Evolutionary conservation across 805 yeast species (phyloP).

Genomic region (Wickerhamiella occidentalis): DNA sequence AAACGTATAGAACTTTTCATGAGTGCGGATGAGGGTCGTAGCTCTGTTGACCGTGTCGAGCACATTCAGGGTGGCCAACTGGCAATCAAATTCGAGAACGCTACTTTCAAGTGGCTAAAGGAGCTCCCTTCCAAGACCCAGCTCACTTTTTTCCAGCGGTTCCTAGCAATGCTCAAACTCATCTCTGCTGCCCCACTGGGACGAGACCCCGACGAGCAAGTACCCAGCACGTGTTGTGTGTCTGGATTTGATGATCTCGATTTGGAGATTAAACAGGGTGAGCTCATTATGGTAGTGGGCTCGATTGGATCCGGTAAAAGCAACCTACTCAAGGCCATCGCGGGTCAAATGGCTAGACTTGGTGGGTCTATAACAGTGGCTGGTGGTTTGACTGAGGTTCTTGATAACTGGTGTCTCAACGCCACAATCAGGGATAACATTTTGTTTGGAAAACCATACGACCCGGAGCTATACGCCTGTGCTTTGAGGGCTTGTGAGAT

Average conservation of each 20-base stretch:
- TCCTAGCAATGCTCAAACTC: background rate
- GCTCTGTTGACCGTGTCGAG: slow-evolving; percentile 25
- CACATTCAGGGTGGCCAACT: background rate
- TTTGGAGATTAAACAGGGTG: slow-evolving; percentile 46
- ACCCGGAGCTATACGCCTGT: slow-evolving; percentile 38
- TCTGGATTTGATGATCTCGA: slow-evolving; percentile 21
- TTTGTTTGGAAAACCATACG: slow-evolving; percentile 48
- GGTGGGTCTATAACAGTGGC: slow-evolving; percentile 41
- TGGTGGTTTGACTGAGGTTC: slow-evolving; percentile 44
- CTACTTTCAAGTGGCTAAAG: slow-evolving; percentile 54
- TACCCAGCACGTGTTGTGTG: too few species aligned
- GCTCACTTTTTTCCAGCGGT: background rate
- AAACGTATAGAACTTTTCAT: slow-evolving; percentile 20
- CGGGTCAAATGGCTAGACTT: slow-evolving; percentile 54
- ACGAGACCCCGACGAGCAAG: too few species aligned
- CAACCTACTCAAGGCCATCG: slow-evolving; percentile 54
- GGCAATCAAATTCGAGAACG: slow-evolving; percentile 29
- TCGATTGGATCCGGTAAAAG: slow-evolving; percentile 75
- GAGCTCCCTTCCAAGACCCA: background rate
- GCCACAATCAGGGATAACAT: slow-evolving; percentile 67
- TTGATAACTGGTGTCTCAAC: slow-evolving; percentile 77
- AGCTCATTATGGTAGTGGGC: slow-evolving; percentile 70
- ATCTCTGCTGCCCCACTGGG: background rate
- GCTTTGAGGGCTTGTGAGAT: slow-evolving; percentile 57
- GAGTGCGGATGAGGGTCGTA: slow-evolving; percentile 30